Evolutionary conservation across 768 basidiomycete genomes (phyloP).

Genomic region (Agrocybe chaxingu): DNA sequence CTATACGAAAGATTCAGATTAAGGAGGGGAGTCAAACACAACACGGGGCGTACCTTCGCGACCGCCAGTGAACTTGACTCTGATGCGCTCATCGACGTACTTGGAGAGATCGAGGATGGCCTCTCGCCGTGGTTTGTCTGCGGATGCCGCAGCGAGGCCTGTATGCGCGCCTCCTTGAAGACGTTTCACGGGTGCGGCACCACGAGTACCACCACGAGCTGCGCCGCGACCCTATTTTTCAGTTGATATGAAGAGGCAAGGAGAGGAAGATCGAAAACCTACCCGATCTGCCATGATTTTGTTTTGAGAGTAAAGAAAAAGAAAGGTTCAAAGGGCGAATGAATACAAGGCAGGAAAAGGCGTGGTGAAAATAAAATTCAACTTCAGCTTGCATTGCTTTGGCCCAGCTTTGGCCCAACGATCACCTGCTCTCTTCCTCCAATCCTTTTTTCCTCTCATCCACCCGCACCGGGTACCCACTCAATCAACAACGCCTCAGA

Average conservation of each 20-base stretch:
- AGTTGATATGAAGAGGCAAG: slow-evolving; percentile 31
- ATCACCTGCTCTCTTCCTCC: slow-evolving; percentile 8
- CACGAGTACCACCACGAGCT: slow-evolving; percentile 36
- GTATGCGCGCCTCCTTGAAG: slow-evolving; percentile 37
- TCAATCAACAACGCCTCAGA: neutral
- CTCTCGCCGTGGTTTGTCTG: slow-evolving; percentile 85
- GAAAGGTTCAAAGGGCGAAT: slow-evolving; percentile 7
- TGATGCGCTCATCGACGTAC: slow-evolving; percentile 87
- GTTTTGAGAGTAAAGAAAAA: slow-evolving; percentile 3
- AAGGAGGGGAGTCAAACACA: neutral
- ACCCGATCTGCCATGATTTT: slow-evolving; percentile 62
- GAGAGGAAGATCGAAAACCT: slow-evolving; percentile 23
- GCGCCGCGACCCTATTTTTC: slow-evolving; percentile 56
- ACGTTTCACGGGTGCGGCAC: slow-evolving; percentile 43
- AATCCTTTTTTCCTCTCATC: slow-evolving; percentile 16
- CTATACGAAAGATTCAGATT: slow-evolving; percentile 36
- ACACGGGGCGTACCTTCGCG: slow-evolving; percentile 68
- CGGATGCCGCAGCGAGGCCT: slow-evolving; percentile 30
- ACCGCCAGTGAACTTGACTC: slow-evolving; percentile 98
- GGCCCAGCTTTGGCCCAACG: slow-evolving; percentile 12
- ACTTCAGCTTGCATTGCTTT: slow-evolving; percentile 17
- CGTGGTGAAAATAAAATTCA: slow-evolving; percentile 22
- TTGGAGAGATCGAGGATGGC: slow-evolving; percentile 94
- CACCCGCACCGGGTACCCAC: slow-evolving; percentile 13
- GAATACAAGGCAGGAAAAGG: slow-evolving; percentile 4